Evolutionary conservation across 2,329 filamentous ascomycete genomes (phyloP), one percentile per base, ranked within the genome.

Genomic region (Ilyonectria destructans): DNA sequence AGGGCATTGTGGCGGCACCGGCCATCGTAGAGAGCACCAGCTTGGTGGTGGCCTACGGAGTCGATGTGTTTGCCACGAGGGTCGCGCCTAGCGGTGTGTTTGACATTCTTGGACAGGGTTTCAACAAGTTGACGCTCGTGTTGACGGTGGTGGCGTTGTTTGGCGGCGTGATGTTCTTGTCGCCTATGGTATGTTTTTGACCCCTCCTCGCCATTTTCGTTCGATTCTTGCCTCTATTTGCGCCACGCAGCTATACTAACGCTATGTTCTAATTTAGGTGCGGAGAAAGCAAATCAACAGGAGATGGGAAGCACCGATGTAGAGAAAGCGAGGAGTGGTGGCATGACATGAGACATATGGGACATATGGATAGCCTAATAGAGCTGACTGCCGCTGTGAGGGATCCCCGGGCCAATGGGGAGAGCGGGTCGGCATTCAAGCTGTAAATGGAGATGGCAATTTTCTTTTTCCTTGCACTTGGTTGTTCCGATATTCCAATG

Each of bases 1-100:
- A 88, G 67, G 85, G 89, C 52, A 90, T 98, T 21, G 87, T 96
- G 33, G 90, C 94, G 0, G 89, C 89, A 19, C 93, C 95, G 0
- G 93, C 94, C 1, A 81, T 94, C 5, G 88, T 99, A 33, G 96
- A 99, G 84, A 98, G 95, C 82, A 98, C 96, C 1, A 96, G 93
- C 75, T 81, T 98, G 62, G 88, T 99, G 13, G 92, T 98, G 76
- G 95, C 94, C 0, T 97, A 93, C 77, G 96, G 96, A 4, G 80
- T 94, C 15, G 96, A 99, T 79, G 84, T 98, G 2, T 99, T 97
- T 73, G 95, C 93, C 15, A 96, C 95, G 1, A 87, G 95, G 59
- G 89, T 97, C 12, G 90, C 92, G n/a, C 96, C 96, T 1, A 97
- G 94, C 80, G 90, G 93, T 74, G 89, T 93, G 17, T 99, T 99